phyloP scores from a whole-genome alignment of 1,284 basidiomycete genomes.

The Moniliella sp. region DNA sequence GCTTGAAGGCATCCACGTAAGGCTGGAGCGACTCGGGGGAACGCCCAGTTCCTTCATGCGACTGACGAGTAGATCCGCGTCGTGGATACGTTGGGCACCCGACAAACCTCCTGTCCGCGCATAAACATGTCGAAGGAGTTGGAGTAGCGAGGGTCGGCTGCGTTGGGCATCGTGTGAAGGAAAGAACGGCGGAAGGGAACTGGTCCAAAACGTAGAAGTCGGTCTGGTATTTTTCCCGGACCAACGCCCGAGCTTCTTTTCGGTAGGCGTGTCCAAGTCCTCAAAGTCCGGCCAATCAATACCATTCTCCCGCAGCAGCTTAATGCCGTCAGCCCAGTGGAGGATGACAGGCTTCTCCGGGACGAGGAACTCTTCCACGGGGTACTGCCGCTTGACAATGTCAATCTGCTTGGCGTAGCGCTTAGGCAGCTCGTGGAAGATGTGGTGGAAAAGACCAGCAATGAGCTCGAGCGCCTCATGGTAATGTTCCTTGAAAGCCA shows the following conservation, averaged over 20 bases:
- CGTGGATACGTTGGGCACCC: constrained; percentile 88
- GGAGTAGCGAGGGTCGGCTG: constrained; percentile 42
- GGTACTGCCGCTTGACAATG: constrained; percentile 62
- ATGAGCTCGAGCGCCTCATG: constrained; percentile 45
- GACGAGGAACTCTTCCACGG: constrained; percentile 41
- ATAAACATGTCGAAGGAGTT: constrained; percentile 99
- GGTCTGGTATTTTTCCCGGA: constrained; percentile 31
- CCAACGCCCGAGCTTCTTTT: too few relatives aligned
- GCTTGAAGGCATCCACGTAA: constrained; percentile 79
- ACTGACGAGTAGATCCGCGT: constrained; percentile 57
- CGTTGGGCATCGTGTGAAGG: constrained; percentile 34
- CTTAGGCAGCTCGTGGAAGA: constrained; percentile 37
- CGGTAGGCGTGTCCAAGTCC: too few relatives aligned
- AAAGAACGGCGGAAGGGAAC: constrained; percentile 28
- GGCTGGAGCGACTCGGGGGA: constrained; percentile 63
- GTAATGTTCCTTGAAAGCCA: constrained; percentile 93
- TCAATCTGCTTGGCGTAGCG: constrained; percentile 60
- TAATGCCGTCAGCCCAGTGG: constrained; percentile 26
- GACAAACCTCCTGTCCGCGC: constrained; percentile 96
- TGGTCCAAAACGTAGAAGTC: constrained; percentile 33
- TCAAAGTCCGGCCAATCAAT: constrained; percentile 24
- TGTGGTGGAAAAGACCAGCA: constrained; percentile 27
- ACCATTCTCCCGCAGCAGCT: constrained; percentile 23
- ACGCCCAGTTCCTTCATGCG: constrained; percentile 55
- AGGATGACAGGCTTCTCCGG: constrained; percentile 24